Evolutionary conservation across 169 alveolate genomes (phyloP).

Genomic region (Neospora caninum): DNA sequence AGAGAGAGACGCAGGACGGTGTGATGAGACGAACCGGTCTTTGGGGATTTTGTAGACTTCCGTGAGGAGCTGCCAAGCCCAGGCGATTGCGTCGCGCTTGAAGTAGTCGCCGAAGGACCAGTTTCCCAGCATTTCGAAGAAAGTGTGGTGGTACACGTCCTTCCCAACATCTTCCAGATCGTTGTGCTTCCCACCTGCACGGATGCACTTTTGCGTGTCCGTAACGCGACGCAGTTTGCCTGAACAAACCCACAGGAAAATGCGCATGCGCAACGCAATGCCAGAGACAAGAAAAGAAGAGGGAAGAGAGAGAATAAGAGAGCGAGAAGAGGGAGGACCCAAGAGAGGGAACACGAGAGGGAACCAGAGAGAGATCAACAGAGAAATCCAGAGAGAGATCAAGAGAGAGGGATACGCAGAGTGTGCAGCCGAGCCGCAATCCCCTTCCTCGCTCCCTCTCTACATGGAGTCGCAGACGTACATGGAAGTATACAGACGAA

Average conservation of each 20-base stretch:
- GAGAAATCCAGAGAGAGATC: not conserved
- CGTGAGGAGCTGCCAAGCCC: slow-evolving; percentile 93
- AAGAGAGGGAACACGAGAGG: not conserved
- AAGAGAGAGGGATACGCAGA: not conserved
- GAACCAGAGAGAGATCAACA: not conserved
- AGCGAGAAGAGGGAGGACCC: not conserved
- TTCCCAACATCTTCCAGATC: slow-evolving; percentile 95
- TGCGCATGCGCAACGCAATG: too few relatives aligned
- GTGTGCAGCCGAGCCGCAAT: too few relatives aligned
- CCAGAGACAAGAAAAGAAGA: not conserved
- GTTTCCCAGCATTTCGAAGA: slow-evolving; percentile 96
- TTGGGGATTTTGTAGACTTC: slow-evolving; percentile 86
- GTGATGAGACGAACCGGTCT: slow-evolving; percentile 66
- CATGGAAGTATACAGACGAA: too few relatives aligned
- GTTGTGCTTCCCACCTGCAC: slow-evolving; percentile 91
- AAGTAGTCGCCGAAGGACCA: slow-evolving; percentile 97
- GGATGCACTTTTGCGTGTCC: slow-evolving; percentile 94
- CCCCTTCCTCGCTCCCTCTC: too few relatives aligned
- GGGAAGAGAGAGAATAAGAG: not conserved
- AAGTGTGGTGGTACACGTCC: slow-evolving; percentile 95
- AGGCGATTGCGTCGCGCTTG: slow-evolving; percentile 91
- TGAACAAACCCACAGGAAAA: not conserved
- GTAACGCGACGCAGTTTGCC: slow-evolving; percentile 86
- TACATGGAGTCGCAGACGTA: too few relatives aligned
- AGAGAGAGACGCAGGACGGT: too few relatives aligned